phyloP scores from a whole-genome alignment of 2,329 filamentous ascomycete species.

The Ustilaginoidea virens region DNA sequence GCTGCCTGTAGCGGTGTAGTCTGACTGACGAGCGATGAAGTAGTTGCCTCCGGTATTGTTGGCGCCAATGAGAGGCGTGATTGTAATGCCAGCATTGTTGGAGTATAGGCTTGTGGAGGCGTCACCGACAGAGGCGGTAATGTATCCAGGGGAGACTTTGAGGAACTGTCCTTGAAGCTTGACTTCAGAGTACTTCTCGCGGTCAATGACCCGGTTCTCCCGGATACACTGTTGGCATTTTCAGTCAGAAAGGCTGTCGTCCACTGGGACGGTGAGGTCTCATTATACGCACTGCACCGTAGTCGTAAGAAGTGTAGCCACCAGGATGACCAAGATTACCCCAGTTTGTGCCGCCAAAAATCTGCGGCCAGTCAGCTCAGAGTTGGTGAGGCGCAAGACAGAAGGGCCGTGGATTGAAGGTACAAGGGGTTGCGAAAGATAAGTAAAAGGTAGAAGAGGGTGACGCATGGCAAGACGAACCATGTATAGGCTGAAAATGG shows the following conservation, averaged over 20 bases:
- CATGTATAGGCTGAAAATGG: slow-evolving; percentile 64
- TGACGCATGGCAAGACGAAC: slow-evolving; percentile 25
- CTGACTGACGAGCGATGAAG: slow-evolving; percentile 51
- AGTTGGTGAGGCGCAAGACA: too few relatives aligned
- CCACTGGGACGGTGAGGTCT: too few relatives aligned
- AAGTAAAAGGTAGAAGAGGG: too few relatives aligned
- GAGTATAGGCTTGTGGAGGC: slow-evolving; percentile 35
- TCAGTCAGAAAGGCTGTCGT: not conserved
- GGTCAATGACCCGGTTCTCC: slow-evolving; percentile 50
- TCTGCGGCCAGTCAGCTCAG: slow-evolving; percentile 28
- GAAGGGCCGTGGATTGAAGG: too few relatives aligned
- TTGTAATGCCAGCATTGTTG: slow-evolving; percentile 32
- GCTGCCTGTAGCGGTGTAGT: slow-evolving; percentile 42
- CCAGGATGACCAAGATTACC: slow-evolving; percentile 60
- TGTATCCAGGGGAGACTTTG: slow-evolving; percentile 54
- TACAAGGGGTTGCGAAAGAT: too few relatives aligned
- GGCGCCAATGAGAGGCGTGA: slow-evolving; percentile 46
- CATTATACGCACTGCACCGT: slow-evolving; percentile 24
- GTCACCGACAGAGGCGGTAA: slow-evolving; percentile 40
- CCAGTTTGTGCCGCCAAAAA: slow-evolving; percentile 71
- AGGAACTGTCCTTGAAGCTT: slow-evolving; percentile 66
- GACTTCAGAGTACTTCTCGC: slow-evolving; percentile 67
- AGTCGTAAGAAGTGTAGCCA: slow-evolving; percentile 44
- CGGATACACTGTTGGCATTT: slow-evolving; percentile 30
- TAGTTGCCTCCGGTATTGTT: slow-evolving; percentile 40